Base-by-base conservation (phyloP, 2,329 filamentous ascomycete species). In the Penicillium occitanis region DNA sequence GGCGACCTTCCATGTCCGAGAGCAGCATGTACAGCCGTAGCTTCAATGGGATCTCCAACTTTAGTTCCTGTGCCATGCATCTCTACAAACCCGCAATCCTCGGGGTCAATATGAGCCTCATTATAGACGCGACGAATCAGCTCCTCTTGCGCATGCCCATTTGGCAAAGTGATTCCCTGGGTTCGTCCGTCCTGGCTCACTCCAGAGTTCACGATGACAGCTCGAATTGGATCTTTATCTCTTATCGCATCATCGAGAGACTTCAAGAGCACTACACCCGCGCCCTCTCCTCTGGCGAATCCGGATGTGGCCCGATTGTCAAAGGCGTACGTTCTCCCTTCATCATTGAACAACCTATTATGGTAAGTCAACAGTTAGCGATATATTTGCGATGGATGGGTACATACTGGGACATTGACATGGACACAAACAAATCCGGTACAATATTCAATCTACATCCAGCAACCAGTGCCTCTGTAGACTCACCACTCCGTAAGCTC, bases 91-190 rank as follows among this genome's bases (percentile, higher is more conserved):
- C 58, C 61, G n/a, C 61, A 64, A 5, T 65, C 63, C 14, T 42
- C 66, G 6, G 50, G 57, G 17, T 61, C 17, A n/a, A 67, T 63
- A 28, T 64, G 48, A 17, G 59, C 63, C 17, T 65, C 58, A 2
- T 33, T 44, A 22, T 67, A 65, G 13, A 64, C 63, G 4, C 55
- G 58, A 19, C 63, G 46, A 14, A 67, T 62, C 10, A 67, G 46
- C 28, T 65, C 40, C 37, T 65, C 74, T 69, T 86, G 84, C 0
- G 82, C 80, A 3, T 72, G 65, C 4, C 77, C 72, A 63, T 77
- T 86, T 0, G 86, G 86, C 73, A 85, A 80, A 0, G 85, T 87
- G 66, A 87, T 83, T 0, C 85, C 85, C 30, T 74, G 76, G 0
- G 87, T 88, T 48, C 81, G 74, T 4, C 75, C 73, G 7, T 72